Evolutionary conservation across 176 grass and related monocot genomes (phyloP), one percentile per base, ranked within the genome.

Genomic region (Carex littledalei): DNA sequence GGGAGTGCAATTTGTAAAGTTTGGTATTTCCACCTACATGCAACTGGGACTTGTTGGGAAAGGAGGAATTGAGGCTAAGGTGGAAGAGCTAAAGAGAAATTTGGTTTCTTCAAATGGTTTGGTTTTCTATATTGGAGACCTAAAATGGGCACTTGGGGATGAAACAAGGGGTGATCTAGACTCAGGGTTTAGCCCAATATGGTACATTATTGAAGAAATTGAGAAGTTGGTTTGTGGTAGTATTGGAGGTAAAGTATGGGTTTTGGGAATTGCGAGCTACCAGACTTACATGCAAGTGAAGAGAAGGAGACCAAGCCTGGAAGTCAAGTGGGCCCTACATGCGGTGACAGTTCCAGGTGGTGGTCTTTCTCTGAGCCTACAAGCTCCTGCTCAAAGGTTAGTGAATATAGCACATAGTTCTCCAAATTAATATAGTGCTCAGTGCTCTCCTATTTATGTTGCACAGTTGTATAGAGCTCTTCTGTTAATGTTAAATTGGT

Each of bases 221-320:
- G 95, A 90, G 70, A 75, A 81, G 86, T 62, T 92, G 86, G 50
- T 90, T 45, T 7, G 54, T 50, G 58, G 24, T 31, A 16, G 56
- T 63, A 21, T 8, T 61, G 53, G 84, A 18, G 83, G 67, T 56
- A 87, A 79, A 66, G 86, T 91, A 6, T 98, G 89, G 92, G 53
- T 94, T 35, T 53, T 98, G 31, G 92, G 86, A 10, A 94, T 93
- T 26, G 90, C 92, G 6, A 91, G 88, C 84, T 98, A 91, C 85
- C 89, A 93, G 80, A 98, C 91, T 3, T 98, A 98, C 93, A 89
- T 92, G 91, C 87, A 88, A 15, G 92, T 93, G 84, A 92, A 92
- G 89, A 90, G 74, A 58, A 89, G 85, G 56, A 81, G 86, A 39
- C 86, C 87, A 31, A 87, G 66, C 8, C 83, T 93, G 4, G 95